These are phyloP conservation scores for Melanopsichium pennsylvanicum DNA, from an alignment of 1,284 basidiomycete species.

Conservation along the genomic window DNA sequence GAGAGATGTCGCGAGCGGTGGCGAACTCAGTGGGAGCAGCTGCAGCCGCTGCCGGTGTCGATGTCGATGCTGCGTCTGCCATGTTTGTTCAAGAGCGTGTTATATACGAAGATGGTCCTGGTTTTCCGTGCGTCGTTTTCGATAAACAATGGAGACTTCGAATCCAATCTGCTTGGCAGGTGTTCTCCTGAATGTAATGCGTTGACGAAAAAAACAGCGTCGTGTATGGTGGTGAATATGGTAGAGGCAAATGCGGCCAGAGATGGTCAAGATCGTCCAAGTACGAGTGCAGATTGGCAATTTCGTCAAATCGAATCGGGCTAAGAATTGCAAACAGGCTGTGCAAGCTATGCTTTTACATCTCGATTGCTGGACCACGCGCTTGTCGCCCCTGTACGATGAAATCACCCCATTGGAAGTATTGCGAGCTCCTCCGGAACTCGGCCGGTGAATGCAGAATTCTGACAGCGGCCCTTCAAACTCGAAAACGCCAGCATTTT, in stretches of 20 bases:
- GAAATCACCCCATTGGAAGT: constrained; percentile 19
- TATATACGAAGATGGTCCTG: neutral
- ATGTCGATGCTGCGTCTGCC: constrained; percentile 36
- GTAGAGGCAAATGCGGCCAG: no score
- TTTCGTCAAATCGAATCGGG: no score
- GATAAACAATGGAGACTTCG: no score
- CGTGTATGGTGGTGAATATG: neutral
- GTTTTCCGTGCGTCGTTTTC: neutral
- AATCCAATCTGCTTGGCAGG: no score
- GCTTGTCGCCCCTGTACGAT: constrained; percentile 19
- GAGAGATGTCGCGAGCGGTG: constrained; percentile 54
- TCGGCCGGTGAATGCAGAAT: no score
- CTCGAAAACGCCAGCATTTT: constrained; percentile 9
- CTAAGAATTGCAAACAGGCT: no score
- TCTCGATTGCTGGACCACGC: neutral
- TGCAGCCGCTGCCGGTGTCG: constrained; percentile 12
- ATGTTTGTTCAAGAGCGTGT: constrained; percentile 11
- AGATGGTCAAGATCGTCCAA: no score
- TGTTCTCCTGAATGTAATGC: no score
- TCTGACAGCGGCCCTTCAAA: constrained; percentile 19
- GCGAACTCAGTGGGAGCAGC: constrained; percentile 17
- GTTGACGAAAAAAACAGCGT: no score
- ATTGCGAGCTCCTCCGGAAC: constrained; percentile 7
- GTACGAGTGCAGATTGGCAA: no score
- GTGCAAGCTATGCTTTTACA: constrained; percentile 2